Percentiles rank a stretch among this genome's conserved stretches.
These are phyloP conservation scores for Remersonia thermophila DNA, from an alignment of 2,329 filamentous ascomycete species.

Conservation along the genomic window DNA sequence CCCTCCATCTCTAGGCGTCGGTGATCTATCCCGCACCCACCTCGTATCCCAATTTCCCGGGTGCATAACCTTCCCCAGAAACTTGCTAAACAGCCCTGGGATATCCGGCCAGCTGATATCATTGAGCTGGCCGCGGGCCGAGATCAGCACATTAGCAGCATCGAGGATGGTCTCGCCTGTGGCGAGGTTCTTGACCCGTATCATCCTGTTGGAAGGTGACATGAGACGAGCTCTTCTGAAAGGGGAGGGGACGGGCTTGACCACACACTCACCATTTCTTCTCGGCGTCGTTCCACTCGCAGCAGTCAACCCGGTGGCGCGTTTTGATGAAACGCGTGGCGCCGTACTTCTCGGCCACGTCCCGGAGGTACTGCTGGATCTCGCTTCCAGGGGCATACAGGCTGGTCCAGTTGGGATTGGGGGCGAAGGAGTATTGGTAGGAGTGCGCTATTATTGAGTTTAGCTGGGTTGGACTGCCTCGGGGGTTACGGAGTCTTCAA, in stretches of 20 bases:
- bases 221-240: too few species aligned
- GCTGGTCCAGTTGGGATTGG: conserved; percentile 41
- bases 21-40: conserved; percentile 15
- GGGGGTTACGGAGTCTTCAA: too few species aligned
- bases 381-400: conserved; percentile 38
- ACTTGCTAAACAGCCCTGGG: conserved; percentile 26
- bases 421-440: conserved; percentile 44
- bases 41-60: conserved; percentile 32
- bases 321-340: conserved; percentile 35
- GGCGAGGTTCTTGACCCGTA: conserved; percentile 23
- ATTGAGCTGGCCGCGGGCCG: conserved; percentile 31
- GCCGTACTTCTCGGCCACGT: conserved; percentile 33
- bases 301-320: conserved; percentile 28
- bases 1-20: too few species aligned
- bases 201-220: conserved; percentile 18
- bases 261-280: conserved; percentile 28
- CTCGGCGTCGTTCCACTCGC: conserved; percentile 27
- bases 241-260: too few species aligned
- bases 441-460: conserved; percentile 32
- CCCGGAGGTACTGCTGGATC: conserved; percentile 36
- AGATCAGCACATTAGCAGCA: conserved; percentile 28
- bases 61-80: conserved; percentile 33
- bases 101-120: conserved; percentile 33
- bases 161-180: conserved; percentile 29
- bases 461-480: neutral